These are phyloP conservation scores for Yamadazyma mexicana DNA, from an alignment of 1,139 yeast genomes.

Conservation along the genomic window DNA sequence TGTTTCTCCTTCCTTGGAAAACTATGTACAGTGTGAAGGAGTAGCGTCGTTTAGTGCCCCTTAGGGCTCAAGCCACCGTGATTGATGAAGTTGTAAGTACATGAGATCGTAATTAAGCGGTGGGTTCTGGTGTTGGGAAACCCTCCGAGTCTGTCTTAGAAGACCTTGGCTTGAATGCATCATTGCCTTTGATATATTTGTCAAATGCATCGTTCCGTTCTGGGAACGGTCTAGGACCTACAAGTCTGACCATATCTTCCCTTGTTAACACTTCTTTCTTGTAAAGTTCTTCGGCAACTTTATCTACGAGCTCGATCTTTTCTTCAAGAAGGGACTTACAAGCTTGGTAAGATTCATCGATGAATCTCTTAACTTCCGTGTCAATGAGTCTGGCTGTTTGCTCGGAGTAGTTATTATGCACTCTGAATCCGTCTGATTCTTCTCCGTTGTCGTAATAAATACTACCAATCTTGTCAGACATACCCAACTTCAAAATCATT, in stretches of 20 bases:
- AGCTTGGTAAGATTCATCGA: conserved; percentile 50
- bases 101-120: not conserved
- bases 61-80: too few species aligned
- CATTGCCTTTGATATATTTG: conserved; percentile 60
- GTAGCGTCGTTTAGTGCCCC: not conserved
- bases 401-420: conserved; percentile 71
- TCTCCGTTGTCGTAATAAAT: conserved; percentile 48
- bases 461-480: conserved; percentile 70
- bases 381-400: conserved; percentile 67
- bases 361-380: conserved; percentile 61
- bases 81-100: not conserved
- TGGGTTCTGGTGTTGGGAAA: conserved; percentile 2
- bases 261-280: conserved; percentile 74
- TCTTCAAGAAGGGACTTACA: conserved; percentile 58
- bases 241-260: conserved; percentile 73
- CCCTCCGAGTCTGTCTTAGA: conserved; percentile 4
- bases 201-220: conserved; percentile 81
- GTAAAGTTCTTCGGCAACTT: conserved; percentile 67
- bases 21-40: conserved; percentile 1
- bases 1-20: not conserved
- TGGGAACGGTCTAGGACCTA: conserved; percentile 76
- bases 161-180: conserved; percentile 33
- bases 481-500: conserved; percentile 76
- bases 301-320: conserved; percentile 61
- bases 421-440: conserved; percentile 49